These are phyloP conservation scores for Neonectria coccinea DNA, from an alignment of 2,329 filamentous ascomycete species.

Conservation along the genomic window DNA sequence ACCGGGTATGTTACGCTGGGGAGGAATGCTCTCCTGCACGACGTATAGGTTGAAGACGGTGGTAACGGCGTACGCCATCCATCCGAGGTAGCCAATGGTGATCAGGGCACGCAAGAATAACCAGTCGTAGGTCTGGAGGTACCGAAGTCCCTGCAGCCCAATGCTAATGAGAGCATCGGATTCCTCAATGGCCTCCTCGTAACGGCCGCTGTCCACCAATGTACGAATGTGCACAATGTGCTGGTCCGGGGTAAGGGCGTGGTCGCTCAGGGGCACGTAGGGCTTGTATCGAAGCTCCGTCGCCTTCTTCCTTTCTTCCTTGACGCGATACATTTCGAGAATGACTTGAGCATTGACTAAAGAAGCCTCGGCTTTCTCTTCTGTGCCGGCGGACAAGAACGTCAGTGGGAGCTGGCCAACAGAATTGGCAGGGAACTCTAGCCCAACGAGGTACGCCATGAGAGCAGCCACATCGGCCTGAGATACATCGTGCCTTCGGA, in stretches of 20 bases:
- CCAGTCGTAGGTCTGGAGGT: constrained; percentile 99
- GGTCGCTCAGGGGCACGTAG: constrained; percentile 75
- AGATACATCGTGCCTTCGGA: constrained; percentile 89
- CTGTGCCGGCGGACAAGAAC: constrained; percentile 77
- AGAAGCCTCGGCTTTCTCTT: constrained; percentile 85
- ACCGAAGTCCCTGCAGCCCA: constrained; percentile 85
- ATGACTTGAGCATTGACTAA: constrained; percentile 88
- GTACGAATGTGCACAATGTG: constrained; percentile 75
- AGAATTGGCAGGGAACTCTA: constrained; percentile 95
- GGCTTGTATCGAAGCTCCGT: constrained; percentile 82
- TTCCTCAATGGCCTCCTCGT: constrained; percentile 82
- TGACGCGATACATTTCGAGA: constrained; percentile 95
- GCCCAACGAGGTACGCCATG: constrained; percentile 91
- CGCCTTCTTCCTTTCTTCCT: constrained; percentile 84
- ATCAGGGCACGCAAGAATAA: constrained; percentile 91
- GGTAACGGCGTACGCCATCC: constrained; percentile 92
- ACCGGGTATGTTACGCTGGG: constrained; percentile 71
- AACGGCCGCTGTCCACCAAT: constrained; percentile 73
- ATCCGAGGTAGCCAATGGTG: constrained; percentile 91
- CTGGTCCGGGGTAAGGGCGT: constrained; percentile 71
- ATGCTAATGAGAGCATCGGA: constrained; percentile 82
- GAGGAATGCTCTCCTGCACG: constrained; percentile 74
- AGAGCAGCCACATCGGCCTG: constrained; percentile 95
- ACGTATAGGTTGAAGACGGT: constrained; percentile 92
- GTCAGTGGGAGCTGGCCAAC: constrained; percentile 91